These are phyloP conservation scores for Gracilaria vermiculophylla DNA, from an alignment of 23 red algal genomes.

Conservation along the genomic window DNA sequence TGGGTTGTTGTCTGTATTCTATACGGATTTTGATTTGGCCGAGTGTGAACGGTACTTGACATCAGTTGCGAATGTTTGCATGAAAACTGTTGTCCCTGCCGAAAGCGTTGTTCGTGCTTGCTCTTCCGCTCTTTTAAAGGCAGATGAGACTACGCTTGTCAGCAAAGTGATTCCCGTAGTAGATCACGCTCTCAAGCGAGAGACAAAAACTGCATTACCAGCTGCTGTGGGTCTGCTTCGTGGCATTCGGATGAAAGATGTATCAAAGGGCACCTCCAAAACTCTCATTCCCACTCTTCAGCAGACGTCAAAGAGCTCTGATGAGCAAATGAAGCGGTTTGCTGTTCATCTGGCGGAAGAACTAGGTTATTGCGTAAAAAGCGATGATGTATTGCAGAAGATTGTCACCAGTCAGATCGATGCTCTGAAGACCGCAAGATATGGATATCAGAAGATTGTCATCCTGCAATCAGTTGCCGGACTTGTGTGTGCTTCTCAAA, in stretches of 20 bases:
- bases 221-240: slow-evolving; percentile 20
- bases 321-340: slow-evolving; percentile 20
- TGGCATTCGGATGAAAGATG: background rate
- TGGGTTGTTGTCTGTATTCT: slow-evolving; percentile 11
- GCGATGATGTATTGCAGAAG: slow-evolving; percentile 7
- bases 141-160: background rate
- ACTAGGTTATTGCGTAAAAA: slow-evolving; percentile 38
- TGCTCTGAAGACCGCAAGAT: slow-evolving; percentile 27
- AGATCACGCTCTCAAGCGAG: slow-evolving; percentile 17
- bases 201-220: slow-evolving; percentile 36
- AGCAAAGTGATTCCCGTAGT: slow-evolving; percentile 19
- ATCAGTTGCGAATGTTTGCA: slow-evolving; percentile 23
- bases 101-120: background rate
- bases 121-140: background rate
- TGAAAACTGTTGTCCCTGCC: background rate
- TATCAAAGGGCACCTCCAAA: background rate
- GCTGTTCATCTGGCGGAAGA: background rate
- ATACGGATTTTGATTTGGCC: background rate
- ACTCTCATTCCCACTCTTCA: slow-evolving; percentile 9
- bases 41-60: background rate
- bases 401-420: background rate
- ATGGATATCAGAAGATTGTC: slow-evolving; percentile 56
- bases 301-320: slow-evolving; percentile 27
- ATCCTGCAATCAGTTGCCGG: slow-evolving; percentile 15
- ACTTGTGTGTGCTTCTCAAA: background rate